These are phyloP conservation scores for Arctium minus DNA, from an alignment of 129 eudicot genomes.

Conservation along the genomic window DNA sequence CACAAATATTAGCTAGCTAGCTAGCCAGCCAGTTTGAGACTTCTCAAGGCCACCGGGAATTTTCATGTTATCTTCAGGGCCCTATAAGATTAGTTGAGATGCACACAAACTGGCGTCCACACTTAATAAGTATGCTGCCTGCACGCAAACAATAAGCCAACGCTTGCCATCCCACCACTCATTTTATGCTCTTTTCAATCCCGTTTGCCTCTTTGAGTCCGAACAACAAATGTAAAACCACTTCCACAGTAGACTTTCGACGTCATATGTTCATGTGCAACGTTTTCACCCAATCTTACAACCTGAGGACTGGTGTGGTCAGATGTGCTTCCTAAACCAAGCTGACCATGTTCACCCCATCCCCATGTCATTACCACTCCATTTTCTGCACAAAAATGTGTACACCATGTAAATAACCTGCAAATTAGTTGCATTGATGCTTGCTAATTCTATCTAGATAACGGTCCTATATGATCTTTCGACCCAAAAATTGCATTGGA, in stretches of 20 bases:
- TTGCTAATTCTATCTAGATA: background rate
- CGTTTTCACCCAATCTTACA: constrained; percentile 36
- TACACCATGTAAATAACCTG: background rate
- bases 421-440: background rate
- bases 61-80: no score
- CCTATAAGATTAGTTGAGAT: no score
- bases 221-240: constrained; percentile 65
- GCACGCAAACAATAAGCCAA: background rate
- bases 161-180: background rate
- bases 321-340: constrained; percentile 70
- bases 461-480: background rate
- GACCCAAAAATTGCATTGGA: background rate
- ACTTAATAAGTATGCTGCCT: background rate
- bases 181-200: background rate
- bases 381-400: constrained; percentile 38
- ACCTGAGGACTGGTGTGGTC: constrained; percentile 60
- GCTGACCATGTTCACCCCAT: constrained; percentile 99
- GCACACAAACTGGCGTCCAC: background rate
- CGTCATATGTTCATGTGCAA: background rate
- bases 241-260: constrained; percentile 69
- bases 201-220: constrained; percentile 11
- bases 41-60: no score
- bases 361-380: constrained; percentile 85
- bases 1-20: no score
- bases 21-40: no score